phyloP scores from a whole-genome alignment of 108 stramenopile species.

The Nitzschia palea region DNA sequence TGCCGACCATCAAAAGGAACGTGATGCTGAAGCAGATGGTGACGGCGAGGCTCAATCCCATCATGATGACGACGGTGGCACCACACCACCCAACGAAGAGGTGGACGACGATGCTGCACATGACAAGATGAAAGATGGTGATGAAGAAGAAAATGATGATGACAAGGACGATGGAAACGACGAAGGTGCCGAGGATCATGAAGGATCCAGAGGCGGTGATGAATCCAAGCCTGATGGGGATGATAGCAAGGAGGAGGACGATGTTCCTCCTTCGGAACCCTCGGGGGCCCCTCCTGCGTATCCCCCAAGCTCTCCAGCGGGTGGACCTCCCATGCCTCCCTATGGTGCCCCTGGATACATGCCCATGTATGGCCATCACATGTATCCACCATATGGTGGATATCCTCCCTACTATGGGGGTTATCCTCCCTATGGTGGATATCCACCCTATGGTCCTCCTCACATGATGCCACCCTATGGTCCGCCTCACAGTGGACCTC shows the following conservation, averaged over 20 bases:
- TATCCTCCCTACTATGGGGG: constrained; percentile 6
- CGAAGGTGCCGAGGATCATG: not conserved
- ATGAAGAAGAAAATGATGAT: not conserved
- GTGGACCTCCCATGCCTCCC: not conserved
- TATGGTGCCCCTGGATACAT: not conserved
- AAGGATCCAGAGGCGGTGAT: not conserved
- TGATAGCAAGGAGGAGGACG: not conserved
- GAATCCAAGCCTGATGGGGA: not conserved
- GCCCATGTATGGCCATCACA: constrained; percentile 23
- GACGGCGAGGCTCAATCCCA: not conserved
- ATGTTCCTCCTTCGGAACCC: not conserved
- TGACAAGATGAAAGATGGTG: not conserved
- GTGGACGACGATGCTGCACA: not conserved
- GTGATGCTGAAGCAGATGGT: not conserved
- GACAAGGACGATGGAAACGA: not conserved
- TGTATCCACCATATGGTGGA: constrained; percentile 14
- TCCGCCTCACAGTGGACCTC: not conserved
- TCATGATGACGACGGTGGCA: not conserved
- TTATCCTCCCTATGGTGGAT: constrained; percentile 4
- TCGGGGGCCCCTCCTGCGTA: not conserved
- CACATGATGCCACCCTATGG: constrained; percentile 6
- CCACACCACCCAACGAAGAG: too few species aligned
- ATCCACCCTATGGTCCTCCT: constrained; percentile 6
- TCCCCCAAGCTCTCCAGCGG: not conserved
- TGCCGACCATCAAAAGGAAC: not conserved